A percentile compares a stretch with the other conserved stretches of the same genome.
Conservation (phyloP, 2,329 filamentous ascomycete genomes). For the Colletotrichum noveboracense region DNA sequence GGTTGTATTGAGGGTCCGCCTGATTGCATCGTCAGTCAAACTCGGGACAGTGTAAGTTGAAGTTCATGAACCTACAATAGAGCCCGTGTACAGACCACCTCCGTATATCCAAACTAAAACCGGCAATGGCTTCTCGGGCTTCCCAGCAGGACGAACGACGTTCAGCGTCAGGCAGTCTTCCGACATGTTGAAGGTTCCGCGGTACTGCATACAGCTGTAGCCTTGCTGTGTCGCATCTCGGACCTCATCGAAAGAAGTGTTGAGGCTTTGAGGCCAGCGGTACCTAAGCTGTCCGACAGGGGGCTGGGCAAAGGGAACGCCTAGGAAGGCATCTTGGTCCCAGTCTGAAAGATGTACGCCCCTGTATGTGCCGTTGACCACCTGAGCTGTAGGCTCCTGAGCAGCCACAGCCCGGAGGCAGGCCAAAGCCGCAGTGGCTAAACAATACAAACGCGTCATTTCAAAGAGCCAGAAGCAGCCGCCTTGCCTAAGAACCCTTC, state of each 20-base stretch:
- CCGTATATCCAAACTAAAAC: conserved; percentile 64
- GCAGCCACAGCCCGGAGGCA: not conserved
- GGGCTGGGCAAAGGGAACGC: conserved; percentile 39
- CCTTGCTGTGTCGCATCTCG: conserved; percentile 46
- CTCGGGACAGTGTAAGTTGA: not conserved
- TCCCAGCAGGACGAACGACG: conserved; percentile 45
- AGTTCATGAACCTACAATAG: conserved; percentile 29
- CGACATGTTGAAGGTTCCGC: conserved; percentile 43
- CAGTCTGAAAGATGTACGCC: conserved; percentile 36
- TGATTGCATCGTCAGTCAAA: not conserved
- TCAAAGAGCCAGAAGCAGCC: not conserved
- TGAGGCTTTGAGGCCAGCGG: conserved; percentile 39
- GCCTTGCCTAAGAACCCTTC: not conserved
- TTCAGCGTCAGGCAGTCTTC: conserved; percentile 54
- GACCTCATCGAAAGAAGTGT: conserved; percentile 41
- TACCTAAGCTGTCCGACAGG: conserved; percentile 40
- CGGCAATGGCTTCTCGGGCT: conserved; percentile 37
- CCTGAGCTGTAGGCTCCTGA: conserved; percentile 22
- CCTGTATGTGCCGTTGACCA: conserved; percentile 37
- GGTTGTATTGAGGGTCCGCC: conserved; percentile 65
- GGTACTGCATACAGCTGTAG: conserved; percentile 52
- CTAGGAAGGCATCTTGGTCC: conserved; percentile 46
- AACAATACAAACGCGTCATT: not conserved
- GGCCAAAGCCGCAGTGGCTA: conserved; percentile 1
- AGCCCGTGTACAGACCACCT: conserved; percentile 57